Conservation (phyloP, 805 yeast species). For the Nakazawaea populi region DNA sequence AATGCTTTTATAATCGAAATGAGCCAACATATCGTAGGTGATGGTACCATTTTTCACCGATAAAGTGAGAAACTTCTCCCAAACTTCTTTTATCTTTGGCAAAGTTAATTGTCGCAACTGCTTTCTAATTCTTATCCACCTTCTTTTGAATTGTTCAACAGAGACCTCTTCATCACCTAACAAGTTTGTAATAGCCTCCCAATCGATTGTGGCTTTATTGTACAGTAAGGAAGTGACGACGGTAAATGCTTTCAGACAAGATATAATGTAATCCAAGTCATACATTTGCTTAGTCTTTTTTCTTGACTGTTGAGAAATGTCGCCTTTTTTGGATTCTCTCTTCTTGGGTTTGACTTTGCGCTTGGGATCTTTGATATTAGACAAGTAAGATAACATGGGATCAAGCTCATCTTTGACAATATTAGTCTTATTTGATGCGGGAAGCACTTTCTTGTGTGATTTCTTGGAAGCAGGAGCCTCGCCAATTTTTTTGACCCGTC, state of each 20-base stretch:
- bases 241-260: slow-evolving; percentile 58
- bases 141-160: background rate
- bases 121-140: slow-evolving; percentile 4
- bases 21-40: slow-evolving; percentile 40
- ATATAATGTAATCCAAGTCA: slow-evolving; percentile 32
- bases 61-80: slow-evolving; percentile 59
- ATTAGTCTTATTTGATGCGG: background rate
- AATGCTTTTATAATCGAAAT: slow-evolving; percentile 44
- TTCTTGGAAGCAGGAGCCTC: background rate
- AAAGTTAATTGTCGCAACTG: slow-evolving; percentile 54
- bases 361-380: background rate
- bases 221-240: slow-evolving; percentile 55
- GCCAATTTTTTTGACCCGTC: background rate
- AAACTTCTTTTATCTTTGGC: slow-evolving; percentile 44
- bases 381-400: slow-evolving; percentile 5
- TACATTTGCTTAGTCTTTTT: background rate
- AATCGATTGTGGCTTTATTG: slow-evolving; percentile 48
- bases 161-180: slow-evolving; percentile 34
- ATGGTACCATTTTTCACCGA: slow-evolving; percentile 55
- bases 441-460: background rate
- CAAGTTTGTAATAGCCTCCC: slow-evolving; percentile 51
- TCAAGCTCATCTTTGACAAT: slow-evolving; percentile 1
- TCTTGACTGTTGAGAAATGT: slow-evolving; percentile 8
- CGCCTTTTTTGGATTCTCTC: background rate
- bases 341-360: slow-evolving; percentile 9